Base-by-base conservation (phyloP, 768 basidiomycete species). In the Lyophyllum decastes region DNA sequence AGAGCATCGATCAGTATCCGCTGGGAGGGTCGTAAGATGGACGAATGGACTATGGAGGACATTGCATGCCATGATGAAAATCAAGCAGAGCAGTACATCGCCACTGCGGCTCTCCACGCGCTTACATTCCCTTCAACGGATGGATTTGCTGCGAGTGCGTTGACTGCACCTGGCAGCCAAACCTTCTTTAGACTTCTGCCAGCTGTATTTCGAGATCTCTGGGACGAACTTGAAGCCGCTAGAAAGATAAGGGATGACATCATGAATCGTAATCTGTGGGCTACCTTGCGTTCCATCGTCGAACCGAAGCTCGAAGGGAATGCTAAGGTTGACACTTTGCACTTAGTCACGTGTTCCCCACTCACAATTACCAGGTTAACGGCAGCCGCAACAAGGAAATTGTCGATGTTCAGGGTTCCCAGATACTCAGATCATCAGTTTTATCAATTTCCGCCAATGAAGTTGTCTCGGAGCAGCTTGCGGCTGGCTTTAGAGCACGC, bases 31-130 rank as follows among this genome's bases (percentile, higher is more conserved):
- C 79, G 76, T 51, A 81, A 80, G 61, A 73, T 73, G 55, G 76
- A 83, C 53, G 80, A 86, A 49, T 97, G 90, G 89, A 69, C 69
- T 16, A 99, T 98, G 96, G 82, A 86, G 3, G 84, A 92, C 58
- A 76, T 92, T 44, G 95, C 92, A 14, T 98, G 96, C 66, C 76
- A 82, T 44, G 84, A 91, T 60, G 80, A 84, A 54, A 65, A 67
- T 0, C 94, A 98, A 69, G 95, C 96, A 22, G 92, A 92, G 70
- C 87, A 98, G 64, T 99, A 94, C 67, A 82, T 96, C 49, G 84
- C 96, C 4, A 90, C 90, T 17, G 73, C 95, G 48, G 94, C 94
- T 3, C 76, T 98, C 33, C 92, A 96, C 70, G 81, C 84, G 3
- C 73, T 98, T 30, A 85, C 84, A 11, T 92, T 87, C 64, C 84